Conservation (phyloP, 768 basidiomycete genomes). For the Tylopilus felleus region DNA sequence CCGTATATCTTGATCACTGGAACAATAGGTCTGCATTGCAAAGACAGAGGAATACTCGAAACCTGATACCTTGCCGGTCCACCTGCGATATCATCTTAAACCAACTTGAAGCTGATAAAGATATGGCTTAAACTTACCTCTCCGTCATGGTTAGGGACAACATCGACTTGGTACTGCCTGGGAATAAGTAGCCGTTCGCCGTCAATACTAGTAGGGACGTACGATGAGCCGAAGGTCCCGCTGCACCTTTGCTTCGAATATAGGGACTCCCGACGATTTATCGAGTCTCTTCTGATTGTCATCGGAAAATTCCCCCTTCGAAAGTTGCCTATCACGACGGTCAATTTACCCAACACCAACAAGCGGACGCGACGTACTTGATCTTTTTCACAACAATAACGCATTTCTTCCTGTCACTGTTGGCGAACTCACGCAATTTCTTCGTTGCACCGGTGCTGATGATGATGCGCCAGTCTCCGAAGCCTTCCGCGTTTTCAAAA, state of each 20-base stretch:
- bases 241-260: slow-evolving; percentile 70
- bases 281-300: slow-evolving; percentile 67
- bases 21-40: background rate
- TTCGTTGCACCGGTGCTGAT: slow-evolving; percentile 49
- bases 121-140: slow-evolving; percentile 18
- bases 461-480: slow-evolving; percentile 65
- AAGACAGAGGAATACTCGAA: background rate
- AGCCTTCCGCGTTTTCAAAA: slow-evolving; percentile 55
- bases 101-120: background rate
- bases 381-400: slow-evolving; percentile 65
- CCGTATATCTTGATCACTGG: slow-evolving; percentile 49
- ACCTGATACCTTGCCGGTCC: slow-evolving; percentile 37
- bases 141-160: slow-evolving; percentile 37
- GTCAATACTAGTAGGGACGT: slow-evolving; percentile 12
- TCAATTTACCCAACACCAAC: background rate
- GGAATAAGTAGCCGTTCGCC: background rate
- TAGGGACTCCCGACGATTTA: slow-evolving; percentile 46
- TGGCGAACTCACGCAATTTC: slow-evolving; percentile 46
- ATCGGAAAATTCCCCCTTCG: slow-evolving; percentile 63
- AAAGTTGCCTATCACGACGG: slow-evolving; percentile 50
- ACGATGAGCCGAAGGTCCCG: slow-evolving; percentile 50
- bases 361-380: slow-evolving; percentile 38
- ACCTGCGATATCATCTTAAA: slow-evolving; percentile 24
- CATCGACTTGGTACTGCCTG: slow-evolving; percentile 48
- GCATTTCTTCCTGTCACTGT: slow-evolving; percentile 45